These are phyloP conservation scores for Starmerella bombi DNA, from an alignment of 805 yeast genomes.

Conservation along the genomic window DNA sequence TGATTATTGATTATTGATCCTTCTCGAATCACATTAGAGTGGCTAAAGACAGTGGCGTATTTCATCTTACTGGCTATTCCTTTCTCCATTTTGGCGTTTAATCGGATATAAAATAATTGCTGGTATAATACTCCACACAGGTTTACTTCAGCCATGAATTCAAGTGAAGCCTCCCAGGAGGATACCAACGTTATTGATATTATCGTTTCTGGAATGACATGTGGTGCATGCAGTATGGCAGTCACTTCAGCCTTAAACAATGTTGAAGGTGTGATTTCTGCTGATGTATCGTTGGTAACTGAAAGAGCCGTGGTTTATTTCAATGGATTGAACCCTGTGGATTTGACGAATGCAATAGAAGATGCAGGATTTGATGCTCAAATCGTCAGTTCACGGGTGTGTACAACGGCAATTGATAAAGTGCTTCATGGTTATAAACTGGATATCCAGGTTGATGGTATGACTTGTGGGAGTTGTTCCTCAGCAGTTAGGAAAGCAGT, in stretches of 20 bases:
- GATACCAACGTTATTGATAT: too few relatives aligned
- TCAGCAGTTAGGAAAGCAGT: conserved; percentile 50
- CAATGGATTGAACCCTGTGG: conserved; percentile 26
- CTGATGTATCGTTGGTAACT: conserved; percentile 58
- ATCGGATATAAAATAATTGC: too few relatives aligned
- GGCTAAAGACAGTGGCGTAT: too few relatives aligned
- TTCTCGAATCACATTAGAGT: too few relatives aligned
- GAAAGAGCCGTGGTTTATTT: conserved; percentile 57
- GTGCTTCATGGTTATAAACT: conserved; percentile 1
- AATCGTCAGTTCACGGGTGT: neutral
- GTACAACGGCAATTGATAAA: neutral
- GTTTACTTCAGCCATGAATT: too few relatives aligned
- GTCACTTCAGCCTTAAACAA: conserved; percentile 43
- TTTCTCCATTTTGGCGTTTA: too few relatives aligned
- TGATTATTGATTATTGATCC: too few relatives aligned
- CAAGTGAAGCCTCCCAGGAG: too few relatives aligned
- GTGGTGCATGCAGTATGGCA: conserved; percentile 69
- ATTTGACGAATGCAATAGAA: conserved; percentile 46
- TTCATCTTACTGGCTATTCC: too few relatives aligned
- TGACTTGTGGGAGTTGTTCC: conserved; percentile 87
- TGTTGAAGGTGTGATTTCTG: conserved; percentile 40
- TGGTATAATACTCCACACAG: too few relatives aligned
- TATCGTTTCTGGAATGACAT: conserved; percentile 70
- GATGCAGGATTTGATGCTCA: conserved; percentile 60
- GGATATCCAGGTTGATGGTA: conserved; percentile 41